A percentile compares a stretch with the other conserved stretches of the same genome.
These are phyloP conservation scores for Trametes coccinea DNA, from an alignment of 768 basidiomycete species.

Conservation along the genomic window DNA sequence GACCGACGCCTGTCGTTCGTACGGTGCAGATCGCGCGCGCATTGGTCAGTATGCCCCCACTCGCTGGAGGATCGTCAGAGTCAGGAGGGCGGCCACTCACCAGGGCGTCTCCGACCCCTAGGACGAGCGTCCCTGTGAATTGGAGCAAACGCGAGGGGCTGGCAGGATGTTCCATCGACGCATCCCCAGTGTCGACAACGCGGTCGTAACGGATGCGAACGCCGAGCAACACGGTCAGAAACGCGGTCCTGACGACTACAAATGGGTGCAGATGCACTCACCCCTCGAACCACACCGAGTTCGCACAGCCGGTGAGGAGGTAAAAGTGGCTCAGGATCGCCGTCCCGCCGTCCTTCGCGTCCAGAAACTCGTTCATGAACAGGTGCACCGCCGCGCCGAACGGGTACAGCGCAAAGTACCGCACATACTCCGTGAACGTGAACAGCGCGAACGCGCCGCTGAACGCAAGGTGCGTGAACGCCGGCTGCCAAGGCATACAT, in stretches of 20 bases:
- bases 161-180: not conserved
- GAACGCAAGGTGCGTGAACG: slow-evolving; percentile 94
- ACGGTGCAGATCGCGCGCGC: too few relatives aligned
- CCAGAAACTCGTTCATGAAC: slow-evolving; percentile 97
- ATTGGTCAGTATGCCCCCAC: not conserved
- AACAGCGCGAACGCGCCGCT: slow-evolving; percentile 94
- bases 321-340: slow-evolving; percentile 98
- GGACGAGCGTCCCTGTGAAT: slow-evolving; percentile 84
- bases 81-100: slow-evolving; percentile 43
- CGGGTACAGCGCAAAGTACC: slow-evolving; percentile 98
- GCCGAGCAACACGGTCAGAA: not conserved
- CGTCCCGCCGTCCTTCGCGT: slow-evolving; percentile 91
- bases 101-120: slow-evolving; percentile 93
- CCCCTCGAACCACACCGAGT: slow-evolving; percentile 95
- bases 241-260: too few relatives aligned
- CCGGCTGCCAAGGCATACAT: slow-evolving; percentile 59
- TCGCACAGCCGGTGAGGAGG: slow-evolving; percentile 91
- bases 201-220: not conserved
- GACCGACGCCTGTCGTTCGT: slow-evolving; percentile 72
- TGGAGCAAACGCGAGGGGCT: slow-evolving; percentile 53
- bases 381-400: slow-evolving; percentile 91
- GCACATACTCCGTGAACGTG: slow-evolving; percentile 94
- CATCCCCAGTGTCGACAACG: not conserved
- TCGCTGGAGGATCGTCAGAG: not conserved
- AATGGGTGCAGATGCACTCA: slow-evolving; percentile 39